Evolutionary conservation across 2,329 filamentous ascomycete species (phyloP).

Genomic region (Curvularia lunata): DNA sequence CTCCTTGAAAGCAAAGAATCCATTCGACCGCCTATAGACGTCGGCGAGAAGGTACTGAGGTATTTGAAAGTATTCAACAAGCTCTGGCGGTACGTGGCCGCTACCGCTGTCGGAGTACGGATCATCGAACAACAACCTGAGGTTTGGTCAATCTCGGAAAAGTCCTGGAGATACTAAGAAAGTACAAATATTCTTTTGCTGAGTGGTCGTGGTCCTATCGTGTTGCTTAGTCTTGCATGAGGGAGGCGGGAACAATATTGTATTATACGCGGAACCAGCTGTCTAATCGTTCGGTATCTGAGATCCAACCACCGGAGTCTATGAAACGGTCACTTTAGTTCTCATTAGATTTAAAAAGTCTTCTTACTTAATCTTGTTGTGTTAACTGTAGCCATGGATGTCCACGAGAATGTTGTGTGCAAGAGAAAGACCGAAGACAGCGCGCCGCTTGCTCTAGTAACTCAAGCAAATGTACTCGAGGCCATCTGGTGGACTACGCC

Average conservation of each 20-base stretch:
- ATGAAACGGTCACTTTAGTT: neutral
- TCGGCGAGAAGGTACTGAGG: constrained; percentile 16
- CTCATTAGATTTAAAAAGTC: neutral
- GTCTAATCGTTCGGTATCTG: neutral
- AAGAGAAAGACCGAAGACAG: neutral
- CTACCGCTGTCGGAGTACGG: neutral
- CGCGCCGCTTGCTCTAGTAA: neutral
- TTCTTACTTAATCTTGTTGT: neutral
- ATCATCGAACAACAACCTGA: neutral
- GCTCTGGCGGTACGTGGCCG: constrained; percentile 20
- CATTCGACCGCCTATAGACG: constrained; percentile 25
- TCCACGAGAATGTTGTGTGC: neutral
- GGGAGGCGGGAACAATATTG: neutral
- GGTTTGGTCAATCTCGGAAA: neutral
- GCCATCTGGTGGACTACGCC: neutral
- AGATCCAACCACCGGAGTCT: neutral
- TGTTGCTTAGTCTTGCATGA: neutral
- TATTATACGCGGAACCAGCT: neutral
- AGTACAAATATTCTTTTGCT: neutral
- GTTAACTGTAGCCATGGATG: neutral
- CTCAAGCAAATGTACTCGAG: too few relatives aligned
- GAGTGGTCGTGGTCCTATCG: neutral
- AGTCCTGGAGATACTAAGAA: neutral
- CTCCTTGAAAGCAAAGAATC: constrained; percentile 21
- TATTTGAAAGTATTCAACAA: constrained; percentile 18